Conservation (phyloP, 2,329 filamentous ascomycete species). For the Anisogramma anomala region DNA sequence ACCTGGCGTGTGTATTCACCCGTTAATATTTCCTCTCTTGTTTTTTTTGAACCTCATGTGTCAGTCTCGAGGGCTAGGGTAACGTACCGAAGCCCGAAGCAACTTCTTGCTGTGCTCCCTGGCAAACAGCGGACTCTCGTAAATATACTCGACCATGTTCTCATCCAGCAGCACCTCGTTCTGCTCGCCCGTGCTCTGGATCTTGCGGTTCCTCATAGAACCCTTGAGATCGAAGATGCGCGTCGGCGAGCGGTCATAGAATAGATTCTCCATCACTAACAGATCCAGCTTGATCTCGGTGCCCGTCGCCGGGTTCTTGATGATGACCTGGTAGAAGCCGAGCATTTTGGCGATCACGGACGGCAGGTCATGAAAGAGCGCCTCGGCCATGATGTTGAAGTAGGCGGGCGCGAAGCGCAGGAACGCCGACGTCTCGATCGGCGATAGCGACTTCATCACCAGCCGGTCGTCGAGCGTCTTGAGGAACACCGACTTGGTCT, state of each 20-base stretch:
- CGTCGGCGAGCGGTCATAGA: constrained; percentile 85
- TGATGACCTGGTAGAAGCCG: constrained; percentile 92
- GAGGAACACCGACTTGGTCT: constrained; percentile 93
- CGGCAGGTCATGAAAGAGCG: constrained; percentile 86
- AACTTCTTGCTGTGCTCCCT: constrained; percentile 94
- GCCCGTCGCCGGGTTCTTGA: constrained; percentile 86
- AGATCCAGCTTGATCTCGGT: constrained; percentile 92
- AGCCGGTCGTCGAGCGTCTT: constrained; percentile 94
- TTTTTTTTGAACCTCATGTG: too few relatives aligned
- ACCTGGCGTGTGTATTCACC: constrained; percentile 31
- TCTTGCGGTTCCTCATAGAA: constrained; percentile 96
- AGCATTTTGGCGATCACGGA: constrained; percentile 99
- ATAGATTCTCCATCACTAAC: constrained; percentile 92
- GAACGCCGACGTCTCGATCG: constrained; percentile 87
- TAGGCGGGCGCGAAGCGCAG: constrained; percentile 92
- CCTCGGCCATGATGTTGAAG: constrained; percentile 94
- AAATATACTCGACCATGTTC: constrained; percentile 99
- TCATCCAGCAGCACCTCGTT: constrained; percentile 95
- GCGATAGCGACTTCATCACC: constrained; percentile 81
- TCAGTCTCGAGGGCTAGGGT: too few relatives aligned
- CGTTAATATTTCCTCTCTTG: too few relatives aligned
- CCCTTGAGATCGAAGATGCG: constrained; percentile 94
- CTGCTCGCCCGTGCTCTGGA: constrained; percentile 86
- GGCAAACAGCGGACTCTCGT: constrained; percentile 89
- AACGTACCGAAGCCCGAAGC: constrained; percentile 59